Conservation (phyloP, 495 filamentous ascomycete species). For the Lophiostoma macrostomum region DNA sequence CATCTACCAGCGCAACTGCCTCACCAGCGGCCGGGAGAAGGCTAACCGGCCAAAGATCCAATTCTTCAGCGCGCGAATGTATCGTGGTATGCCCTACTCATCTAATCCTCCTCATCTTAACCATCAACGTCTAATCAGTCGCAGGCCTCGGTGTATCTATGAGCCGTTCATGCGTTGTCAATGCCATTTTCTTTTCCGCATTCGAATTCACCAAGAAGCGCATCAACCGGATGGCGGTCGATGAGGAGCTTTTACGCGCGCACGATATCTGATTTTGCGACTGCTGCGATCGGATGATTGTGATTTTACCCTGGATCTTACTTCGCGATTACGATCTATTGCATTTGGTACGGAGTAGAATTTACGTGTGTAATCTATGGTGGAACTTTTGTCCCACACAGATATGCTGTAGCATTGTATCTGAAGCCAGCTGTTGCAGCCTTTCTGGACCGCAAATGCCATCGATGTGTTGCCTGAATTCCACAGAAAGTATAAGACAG, state of each 20-base stretch:
- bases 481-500: too few species aligned
- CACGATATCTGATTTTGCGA: slow-evolving; percentile 15
- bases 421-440: too few species aligned
- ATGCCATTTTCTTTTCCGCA: slow-evolving; percentile 75
- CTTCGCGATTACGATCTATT: too few species aligned
- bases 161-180: slow-evolving; percentile 67
- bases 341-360: too few species aligned
- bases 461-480: too few species aligned
- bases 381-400: too few species aligned
- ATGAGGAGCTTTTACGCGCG: slow-evolving; percentile 31
- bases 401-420: too few species aligned
- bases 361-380: too few species aligned
- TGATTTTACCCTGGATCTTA: too few species aligned
- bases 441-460: too few species aligned
- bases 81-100: slow-evolving; percentile 50
- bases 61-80: slow-evolving; percentile 71
- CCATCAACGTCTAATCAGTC: slow-evolving; percentile 2
- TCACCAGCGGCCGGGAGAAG: slow-evolving; percentile 62
- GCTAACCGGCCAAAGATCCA: slow-evolving; percentile 63
- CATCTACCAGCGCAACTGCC: slow-evolving; percentile 75
- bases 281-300: too few species aligned
- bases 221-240: slow-evolving; percentile 56
- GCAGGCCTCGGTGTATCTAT: slow-evolving; percentile 74
- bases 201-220: slow-evolving; percentile 75
- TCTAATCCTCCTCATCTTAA: not conserved